These are phyloP conservation scores for Penicillium sp. DNA, from an alignment of 2,329 filamentous ascomycete genomes.

Conservation along the genomic window DNA sequence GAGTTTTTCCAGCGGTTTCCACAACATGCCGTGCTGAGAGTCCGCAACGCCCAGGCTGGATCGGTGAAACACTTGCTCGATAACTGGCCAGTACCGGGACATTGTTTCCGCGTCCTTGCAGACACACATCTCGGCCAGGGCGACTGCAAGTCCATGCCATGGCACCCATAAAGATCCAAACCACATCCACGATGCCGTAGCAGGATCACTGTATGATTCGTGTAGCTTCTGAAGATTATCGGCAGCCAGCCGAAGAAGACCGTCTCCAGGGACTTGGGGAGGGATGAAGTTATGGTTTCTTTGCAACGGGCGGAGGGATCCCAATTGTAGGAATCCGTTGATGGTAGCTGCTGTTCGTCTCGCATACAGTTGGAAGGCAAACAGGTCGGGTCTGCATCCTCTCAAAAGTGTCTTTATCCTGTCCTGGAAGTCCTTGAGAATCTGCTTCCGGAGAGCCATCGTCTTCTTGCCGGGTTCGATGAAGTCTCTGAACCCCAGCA, in stretches of 20 bases:
- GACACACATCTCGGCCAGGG: conserved; percentile 32
- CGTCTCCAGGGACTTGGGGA: conserved; percentile 22
- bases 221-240: conserved; percentile 23
- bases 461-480: conserved; percentile 22
- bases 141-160: conserved; percentile 34
- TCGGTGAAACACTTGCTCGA: conserved; percentile 25
- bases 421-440: conserved; percentile 26
- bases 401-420: conserved; percentile 19
- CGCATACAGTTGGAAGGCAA: conserved; percentile 28
- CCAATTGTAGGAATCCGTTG: conserved; percentile 28
- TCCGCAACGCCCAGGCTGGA: conserved; percentile 27
- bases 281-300: conserved; percentile 24
- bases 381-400: conserved; percentile 18
- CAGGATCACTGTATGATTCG: conserved; percentile 21
- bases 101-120: conserved; percentile 25
- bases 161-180: conserved; percentile 30
- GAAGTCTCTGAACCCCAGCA: conserved; percentile 26
- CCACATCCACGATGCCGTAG: conserved; percentile 27
- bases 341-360: conserved; percentile 21
- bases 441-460: conserved; percentile 25
- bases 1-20: conserved; percentile 31
- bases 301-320: conserved; percentile 28
- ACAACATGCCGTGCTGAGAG: conserved; percentile 29
- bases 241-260: conserved; percentile 26
- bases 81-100: conserved; percentile 24